Evolutionary conservation across 768 basidiomycete species (phyloP).

Genomic region (Lactarius sanguifluus): DNA sequence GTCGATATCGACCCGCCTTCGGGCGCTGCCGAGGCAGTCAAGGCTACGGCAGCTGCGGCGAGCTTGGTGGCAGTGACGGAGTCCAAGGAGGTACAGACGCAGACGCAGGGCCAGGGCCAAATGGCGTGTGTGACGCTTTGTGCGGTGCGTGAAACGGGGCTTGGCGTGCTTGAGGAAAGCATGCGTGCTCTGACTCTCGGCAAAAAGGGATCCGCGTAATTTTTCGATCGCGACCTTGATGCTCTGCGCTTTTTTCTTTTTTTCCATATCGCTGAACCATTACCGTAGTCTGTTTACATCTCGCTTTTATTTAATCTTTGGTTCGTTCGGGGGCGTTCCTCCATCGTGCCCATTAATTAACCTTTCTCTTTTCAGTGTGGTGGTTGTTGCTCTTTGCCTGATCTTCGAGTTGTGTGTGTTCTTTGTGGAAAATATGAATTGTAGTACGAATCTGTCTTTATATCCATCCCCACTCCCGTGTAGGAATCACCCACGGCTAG

Average conservation of each 20-base stretch:
- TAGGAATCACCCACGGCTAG: neutral
- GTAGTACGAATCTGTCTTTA: neutral
- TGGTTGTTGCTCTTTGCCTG: neutral
- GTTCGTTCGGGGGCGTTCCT: neutral
- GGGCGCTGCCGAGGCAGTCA: neutral
- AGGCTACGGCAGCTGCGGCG: neutral
- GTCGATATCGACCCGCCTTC: slow-evolving; percentile 64
- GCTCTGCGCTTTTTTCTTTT: too few species aligned
- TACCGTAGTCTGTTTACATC: neutral
- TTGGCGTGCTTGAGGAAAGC: slow-evolving; percentile 54
- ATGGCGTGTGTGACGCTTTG: slow-evolving; percentile 20
- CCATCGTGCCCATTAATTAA: neutral
- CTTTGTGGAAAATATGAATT: neutral
- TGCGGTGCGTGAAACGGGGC: slow-evolving; percentile 24
- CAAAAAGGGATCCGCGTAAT: slow-evolving; percentile 40
- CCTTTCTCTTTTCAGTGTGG: neutral
- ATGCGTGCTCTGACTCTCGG: slow-evolving; percentile 63
- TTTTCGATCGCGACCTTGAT: neutral
- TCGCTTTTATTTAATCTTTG: neutral
- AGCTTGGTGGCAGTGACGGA: neutral
- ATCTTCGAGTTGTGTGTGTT: neutral
- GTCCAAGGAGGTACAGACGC: slow-evolving; percentile 6
- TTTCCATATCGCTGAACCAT: neutral
- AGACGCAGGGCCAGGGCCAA: neutral
- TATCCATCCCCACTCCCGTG: neutral